Evolutionary conservation across 2,329 filamentous ascomycete species (phyloP).

Genomic region (Colletotrichum lindemuthianum): DNA sequence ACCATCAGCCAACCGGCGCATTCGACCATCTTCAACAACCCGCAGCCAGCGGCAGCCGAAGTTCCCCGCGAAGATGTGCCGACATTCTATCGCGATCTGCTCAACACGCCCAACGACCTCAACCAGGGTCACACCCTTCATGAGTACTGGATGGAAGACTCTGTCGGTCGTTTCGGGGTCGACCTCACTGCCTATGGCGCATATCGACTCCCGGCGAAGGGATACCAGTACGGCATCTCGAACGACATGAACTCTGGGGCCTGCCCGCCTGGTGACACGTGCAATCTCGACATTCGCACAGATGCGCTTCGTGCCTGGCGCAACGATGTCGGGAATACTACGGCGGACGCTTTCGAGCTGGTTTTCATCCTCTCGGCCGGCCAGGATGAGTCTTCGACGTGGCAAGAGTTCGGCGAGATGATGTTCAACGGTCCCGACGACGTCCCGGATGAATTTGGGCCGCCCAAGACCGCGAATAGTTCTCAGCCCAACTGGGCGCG

Average conservation of each 20-base stretch:
- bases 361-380: constrained; percentile 65
- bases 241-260: constrained; percentile 58
- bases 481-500: constrained; percentile 55
- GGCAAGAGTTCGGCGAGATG: constrained; percentile 68
- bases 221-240: constrained; percentile 62
- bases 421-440: constrained; percentile 58
- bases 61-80: constrained; percentile 56
- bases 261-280: constrained; percentile 54
- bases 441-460: constrained; percentile 59
- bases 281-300: constrained; percentile 58
- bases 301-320: constrained; percentile 61
- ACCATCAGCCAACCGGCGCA: constrained; percentile 56
- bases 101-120: constrained; percentile 59
- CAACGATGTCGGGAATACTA: constrained; percentile 60
- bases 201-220: constrained; percentile 57
- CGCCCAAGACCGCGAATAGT: constrained; percentile 49
- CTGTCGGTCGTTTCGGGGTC: constrained; percentile 61
- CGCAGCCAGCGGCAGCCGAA: constrained; percentile 51
- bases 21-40: constrained; percentile 62
- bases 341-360: constrained; percentile 58
- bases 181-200: constrained; percentile 63
- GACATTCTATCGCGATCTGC: constrained; percentile 59
- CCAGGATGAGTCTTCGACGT: constrained; percentile 64
- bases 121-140: constrained; percentile 64
- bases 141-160: constrained; percentile 68